Evolutionary conservation across 164 flowering plant species (phyloP), one percentile per base, ranked within the genome.

Genomic region (Taxillus chinensis): DNA sequence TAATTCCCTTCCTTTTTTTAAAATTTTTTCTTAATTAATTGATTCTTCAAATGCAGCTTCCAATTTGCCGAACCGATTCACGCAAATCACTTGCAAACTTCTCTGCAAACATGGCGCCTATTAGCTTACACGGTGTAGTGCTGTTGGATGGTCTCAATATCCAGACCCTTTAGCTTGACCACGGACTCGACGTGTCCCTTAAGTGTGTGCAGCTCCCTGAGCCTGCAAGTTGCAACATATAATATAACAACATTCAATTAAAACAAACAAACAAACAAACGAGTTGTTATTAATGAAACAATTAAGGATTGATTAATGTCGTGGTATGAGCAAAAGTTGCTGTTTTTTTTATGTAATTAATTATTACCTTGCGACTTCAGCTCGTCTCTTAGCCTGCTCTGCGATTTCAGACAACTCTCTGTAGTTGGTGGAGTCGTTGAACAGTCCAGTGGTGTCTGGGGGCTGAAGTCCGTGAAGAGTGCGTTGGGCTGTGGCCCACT

Each of bases 401-500:
- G 83, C 89, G 4, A 84, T 69, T 59, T 84, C 89, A 45, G 79
- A 70, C 67, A 73, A 60, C 68, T 84, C 89, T 7, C 68, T 66
- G 67, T 76, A 54, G 68, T 60, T 68, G 60, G 11, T 76, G 57
- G 72, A 71, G 27, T 78, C 78, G 27, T 62, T 57, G 62, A 77
- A 63, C 45, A 69, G 5, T 15, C 17, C 57, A 4, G 68, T 7
- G 4, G 70, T 17, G 9, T 70, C 74, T 10, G 81, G 66, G 0
- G 78, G 41, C 37, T 80, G 81, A 9, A 86, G 88, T 7, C 92
- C 92, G 13, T 87, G 90, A 5, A 81, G 80, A 3, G 95, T 82
- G 17, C 95, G 86, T 67, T 87, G 95, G 60, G 86, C 84, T 62
- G 66, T 3, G 0, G 89, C 96, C 96, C 96, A 90, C 65, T 84